Evolutionary conservation across 2,329 filamentous ascomycete species (phyloP).

Genomic region (Niveomyces coronatus): DNA sequence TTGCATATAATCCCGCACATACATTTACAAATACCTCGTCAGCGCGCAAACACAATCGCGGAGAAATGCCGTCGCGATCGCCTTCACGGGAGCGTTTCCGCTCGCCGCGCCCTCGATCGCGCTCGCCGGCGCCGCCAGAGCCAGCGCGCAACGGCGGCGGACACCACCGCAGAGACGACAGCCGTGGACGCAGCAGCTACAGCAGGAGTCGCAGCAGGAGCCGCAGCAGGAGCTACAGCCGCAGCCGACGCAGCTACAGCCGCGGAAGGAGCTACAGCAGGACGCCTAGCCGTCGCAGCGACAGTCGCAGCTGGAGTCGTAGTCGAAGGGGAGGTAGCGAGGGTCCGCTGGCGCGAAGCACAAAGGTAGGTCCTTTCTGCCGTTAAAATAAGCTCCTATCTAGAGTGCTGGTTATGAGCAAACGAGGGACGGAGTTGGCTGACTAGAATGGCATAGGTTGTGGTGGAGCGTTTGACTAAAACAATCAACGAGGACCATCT

Average conservation of each 20-base stretch:
- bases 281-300: constrained; percentile 19
- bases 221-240: constrained; percentile 14
- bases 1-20: too few relatives aligned
- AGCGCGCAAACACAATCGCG: not conserved
- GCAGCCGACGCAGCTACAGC: constrained; percentile 16
- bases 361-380: constrained; percentile 36
- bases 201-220: constrained; percentile 19
- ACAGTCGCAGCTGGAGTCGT: constrained; percentile 22
- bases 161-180: not conserved
- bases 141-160: constrained; percentile 2
- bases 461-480: constrained; percentile 91
- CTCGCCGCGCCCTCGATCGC: constrained; percentile 14
- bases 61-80: constrained; percentile 12
- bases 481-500: constrained; percentile 86
- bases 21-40: too few relatives aligned
- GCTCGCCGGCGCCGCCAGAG: not conserved
- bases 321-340: constrained; percentile 21
- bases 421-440: not conserved
- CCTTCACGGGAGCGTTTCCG: too few relatives aligned
- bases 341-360: constrained; percentile 33
- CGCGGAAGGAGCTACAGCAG: constrained; percentile 17
- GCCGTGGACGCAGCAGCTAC: constrained; percentile 14
- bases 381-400: not conserved
- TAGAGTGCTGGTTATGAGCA: constrained; percentile 24
- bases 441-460: constrained; percentile 44